These are phyloP conservation scores for Aquilaria sinensis DNA, from an alignment of 345 rosid species.

Conservation along the genomic window DNA sequence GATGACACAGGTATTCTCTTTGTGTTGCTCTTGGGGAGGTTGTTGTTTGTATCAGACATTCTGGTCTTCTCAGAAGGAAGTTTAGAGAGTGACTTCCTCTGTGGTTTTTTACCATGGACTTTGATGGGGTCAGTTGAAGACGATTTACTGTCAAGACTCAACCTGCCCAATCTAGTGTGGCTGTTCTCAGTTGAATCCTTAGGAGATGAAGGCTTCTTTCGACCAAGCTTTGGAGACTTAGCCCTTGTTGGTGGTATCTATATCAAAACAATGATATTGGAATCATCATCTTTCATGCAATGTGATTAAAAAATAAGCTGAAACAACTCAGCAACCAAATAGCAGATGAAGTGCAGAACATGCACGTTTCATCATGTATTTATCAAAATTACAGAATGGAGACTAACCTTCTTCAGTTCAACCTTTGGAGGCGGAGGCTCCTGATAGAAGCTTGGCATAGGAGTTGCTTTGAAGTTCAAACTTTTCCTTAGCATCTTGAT, in stretches of 20 bases:
- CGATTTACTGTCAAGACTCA: conserved; percentile 69
- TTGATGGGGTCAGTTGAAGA: conserved; percentile 33
- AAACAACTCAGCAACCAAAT: too few relatives aligned
- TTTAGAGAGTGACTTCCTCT: conserved; percentile 77
- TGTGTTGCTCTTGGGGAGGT: background rate
- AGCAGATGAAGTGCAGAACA: too few relatives aligned
- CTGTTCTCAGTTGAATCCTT: conserved; percentile 47
- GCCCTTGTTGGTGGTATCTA: conserved; percentile 96
- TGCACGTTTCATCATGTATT: background rate
- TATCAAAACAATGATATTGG: conserved; percentile 15
- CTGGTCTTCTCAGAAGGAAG: conserved; percentile 75
- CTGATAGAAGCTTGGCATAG: conserved; percentile 97
- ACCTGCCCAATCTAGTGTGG: conserved; percentile 29
- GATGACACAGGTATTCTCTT: conserved; percentile 17
- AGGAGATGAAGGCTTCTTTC: conserved; percentile 50
- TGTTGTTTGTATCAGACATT: conserved; percentile 31
- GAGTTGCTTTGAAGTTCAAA: conserved; percentile 93
- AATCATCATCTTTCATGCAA: background rate
- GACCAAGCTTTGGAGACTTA: conserved; percentile 95
- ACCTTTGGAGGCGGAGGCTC: conserved; percentile 84
- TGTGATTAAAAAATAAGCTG: background rate
- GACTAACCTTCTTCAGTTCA: conserved; percentile 82
- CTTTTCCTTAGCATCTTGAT: conserved; percentile 84
- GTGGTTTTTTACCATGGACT: conserved; percentile 56
- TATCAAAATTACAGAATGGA: conserved; percentile 2